phyloP scores from a whole-genome alignment of 2,329 filamentous ascomycete genomes.

The Metarhizium anisopliae region DNA sequence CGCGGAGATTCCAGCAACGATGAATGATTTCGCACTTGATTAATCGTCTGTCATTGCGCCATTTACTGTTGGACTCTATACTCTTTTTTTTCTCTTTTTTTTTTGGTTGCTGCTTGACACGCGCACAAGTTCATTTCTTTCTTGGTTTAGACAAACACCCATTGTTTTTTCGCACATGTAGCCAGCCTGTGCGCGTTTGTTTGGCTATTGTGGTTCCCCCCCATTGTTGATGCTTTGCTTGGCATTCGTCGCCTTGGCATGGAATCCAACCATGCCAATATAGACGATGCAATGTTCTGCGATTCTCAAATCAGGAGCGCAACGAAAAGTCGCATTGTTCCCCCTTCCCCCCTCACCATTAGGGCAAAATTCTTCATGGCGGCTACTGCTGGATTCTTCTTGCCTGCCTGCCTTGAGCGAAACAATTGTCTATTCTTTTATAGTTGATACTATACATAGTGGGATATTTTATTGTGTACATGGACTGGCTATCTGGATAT shows the following conservation, averaged over 20 bases:
- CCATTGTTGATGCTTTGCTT: neutral
- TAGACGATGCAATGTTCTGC: neutral
- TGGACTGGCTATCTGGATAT: neutral
- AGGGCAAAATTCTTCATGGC: neutral
- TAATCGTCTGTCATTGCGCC: neutral
- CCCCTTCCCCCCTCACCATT: no score
- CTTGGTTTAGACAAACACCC: neutral
- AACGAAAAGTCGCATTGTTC: neutral
- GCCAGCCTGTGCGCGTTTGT: neutral
- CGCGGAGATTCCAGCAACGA: conserved; percentile 20
- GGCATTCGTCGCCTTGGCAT: neutral
- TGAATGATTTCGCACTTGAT: conserved; percentile 12
- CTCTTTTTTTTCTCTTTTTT: no score
- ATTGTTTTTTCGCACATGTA: neutral
- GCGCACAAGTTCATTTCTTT: neutral
- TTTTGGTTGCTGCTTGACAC: neutral
- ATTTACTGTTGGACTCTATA: neutral
- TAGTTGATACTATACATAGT: neutral
- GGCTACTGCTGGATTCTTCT: neutral
- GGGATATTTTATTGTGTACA: neutral
- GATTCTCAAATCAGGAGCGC: neutral
- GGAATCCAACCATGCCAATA: neutral
- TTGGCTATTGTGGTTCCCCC: neutral
- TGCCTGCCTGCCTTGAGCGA: neutral
- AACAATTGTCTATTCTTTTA: neutral